Percentiles rank a stretch among this genome's conserved stretches.
Conservation (phyloP, 1,284 basidiomycete species). For the Chalciporus sp. region DNA sequence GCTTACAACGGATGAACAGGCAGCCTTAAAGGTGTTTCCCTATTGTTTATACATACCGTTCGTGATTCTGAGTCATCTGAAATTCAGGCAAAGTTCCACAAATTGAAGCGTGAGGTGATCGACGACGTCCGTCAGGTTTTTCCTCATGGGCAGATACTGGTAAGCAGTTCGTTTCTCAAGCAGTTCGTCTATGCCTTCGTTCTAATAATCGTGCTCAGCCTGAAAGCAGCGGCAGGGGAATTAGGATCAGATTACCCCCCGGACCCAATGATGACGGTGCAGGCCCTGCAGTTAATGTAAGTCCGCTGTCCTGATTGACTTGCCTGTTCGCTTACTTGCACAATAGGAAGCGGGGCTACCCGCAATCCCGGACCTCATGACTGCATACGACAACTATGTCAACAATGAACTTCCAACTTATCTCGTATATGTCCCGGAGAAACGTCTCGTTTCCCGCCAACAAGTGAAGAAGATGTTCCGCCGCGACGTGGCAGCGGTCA, state of each 20-base stretch:
- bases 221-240: slow-evolving; percentile 30
- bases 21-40: slow-evolving; percentile 19
- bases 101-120: slow-evolving; percentile 32
- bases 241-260: slow-evolving; percentile 24
- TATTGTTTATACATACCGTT: too few species aligned
- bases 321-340: slow-evolving; percentile 2
- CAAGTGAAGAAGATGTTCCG: slow-evolving; percentile 35
- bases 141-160: slow-evolving; percentile 34
- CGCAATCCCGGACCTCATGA: slow-evolving; percentile 30
- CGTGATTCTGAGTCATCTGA: too few species aligned
- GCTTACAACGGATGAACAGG: slow-evolving; percentile 28
- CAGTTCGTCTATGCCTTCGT: not conserved
- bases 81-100: slow-evolving; percentile 30
- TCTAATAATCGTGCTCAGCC: slow-evolving; percentile 12
- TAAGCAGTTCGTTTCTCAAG: slow-evolving; percentile 6
- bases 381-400: slow-evolving; percentile 20
- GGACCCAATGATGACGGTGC: slow-evolving; percentile 9
- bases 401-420: slow-evolving; percentile 36
- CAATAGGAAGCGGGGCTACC: slow-evolving; percentile 19
- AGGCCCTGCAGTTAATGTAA: slow-evolving; percentile 14
- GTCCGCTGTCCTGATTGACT: not conserved
- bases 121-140: slow-evolving; percentile 31
- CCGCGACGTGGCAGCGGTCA: slow-evolving; percentile 25
- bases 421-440: slow-evolving; percentile 31
- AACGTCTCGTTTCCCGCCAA: slow-evolving; percentile 31